phyloP scores from a whole-genome alignment of 345 rosid genomes.

The Eucalyptus regnans region DNA sequence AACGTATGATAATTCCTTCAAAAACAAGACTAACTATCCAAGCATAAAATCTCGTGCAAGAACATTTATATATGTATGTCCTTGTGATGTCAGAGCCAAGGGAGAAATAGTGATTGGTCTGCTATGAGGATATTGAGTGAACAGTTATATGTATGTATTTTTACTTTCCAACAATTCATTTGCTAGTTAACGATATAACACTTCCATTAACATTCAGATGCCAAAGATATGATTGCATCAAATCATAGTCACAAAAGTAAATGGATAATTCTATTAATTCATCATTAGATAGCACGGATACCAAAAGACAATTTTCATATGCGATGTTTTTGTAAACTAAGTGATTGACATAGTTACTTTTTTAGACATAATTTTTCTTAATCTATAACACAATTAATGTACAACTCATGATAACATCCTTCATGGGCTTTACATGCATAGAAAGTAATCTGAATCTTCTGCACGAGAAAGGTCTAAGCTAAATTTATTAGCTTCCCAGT shows the following conservation, averaged over 20 bases:
- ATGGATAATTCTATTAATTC: not conserved
- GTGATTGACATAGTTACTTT: not conserved
- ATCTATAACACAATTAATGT: not conserved
- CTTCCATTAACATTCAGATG: accelerated
- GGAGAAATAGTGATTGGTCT: not conserved
- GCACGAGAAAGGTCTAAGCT: not conserved
- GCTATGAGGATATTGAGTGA: no score
- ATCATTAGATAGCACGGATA: accelerated
- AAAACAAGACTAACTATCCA: not conserved
- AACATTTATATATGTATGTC: not conserved
- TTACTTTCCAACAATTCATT: not conserved
- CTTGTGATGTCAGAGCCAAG: not conserved
- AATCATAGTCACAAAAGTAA: accelerated
- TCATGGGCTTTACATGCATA: not conserved
- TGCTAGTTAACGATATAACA: not conserved
- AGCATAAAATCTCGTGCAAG: not conserved
- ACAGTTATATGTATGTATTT: no score
- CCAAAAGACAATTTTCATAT: not conserved
- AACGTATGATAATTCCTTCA: not conserved
- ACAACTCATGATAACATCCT: not conserved
- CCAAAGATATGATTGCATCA: not conserved
- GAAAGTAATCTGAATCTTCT: not conserved
- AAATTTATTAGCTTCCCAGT: not conserved
- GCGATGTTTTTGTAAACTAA: accelerated
- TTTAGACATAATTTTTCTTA: not conserved